Evolutionary conservation across 225 moss, liverwort and hornwort species (phyloP).

Genomic region (Asterella californica): DNA sequence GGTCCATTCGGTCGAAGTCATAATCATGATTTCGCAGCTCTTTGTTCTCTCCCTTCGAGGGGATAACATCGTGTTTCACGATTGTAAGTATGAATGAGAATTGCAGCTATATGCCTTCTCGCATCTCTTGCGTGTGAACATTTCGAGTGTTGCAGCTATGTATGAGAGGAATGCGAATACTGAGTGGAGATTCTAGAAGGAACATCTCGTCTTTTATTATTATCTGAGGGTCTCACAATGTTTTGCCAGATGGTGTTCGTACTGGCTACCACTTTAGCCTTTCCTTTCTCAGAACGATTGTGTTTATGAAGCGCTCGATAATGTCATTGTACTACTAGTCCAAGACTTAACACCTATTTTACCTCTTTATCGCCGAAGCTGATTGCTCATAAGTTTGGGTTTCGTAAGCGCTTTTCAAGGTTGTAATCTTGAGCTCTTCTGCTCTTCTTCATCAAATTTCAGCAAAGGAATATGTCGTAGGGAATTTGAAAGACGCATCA

Average conservation of each 20-base stretch:
- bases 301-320: neutral
- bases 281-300: neutral
- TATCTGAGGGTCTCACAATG: neutral
- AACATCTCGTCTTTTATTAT: too few species aligned
- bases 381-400: neutral
- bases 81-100: conserved; percentile 56
- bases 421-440: neutral
- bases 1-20: conserved; percentile 9
- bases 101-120: neutral
- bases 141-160: neutral
- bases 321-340: too few species aligned
- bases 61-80: conserved; percentile 95
- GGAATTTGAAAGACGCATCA: neutral
- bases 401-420: neutral
- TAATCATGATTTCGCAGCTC: conserved; percentile 95
- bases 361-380: neutral
- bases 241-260: neutral
- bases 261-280: neutral
- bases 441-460: neutral
- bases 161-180: neutral
- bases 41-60: conserved; percentile 95
- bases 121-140: neutral
- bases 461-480: neutral
- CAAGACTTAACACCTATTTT: neutral
- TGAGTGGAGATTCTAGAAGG: neutral